Evolutionary conservation across 306 rosid genomes (phyloP).

Genomic region (Pterocarpus macrocarpus): DNA sequence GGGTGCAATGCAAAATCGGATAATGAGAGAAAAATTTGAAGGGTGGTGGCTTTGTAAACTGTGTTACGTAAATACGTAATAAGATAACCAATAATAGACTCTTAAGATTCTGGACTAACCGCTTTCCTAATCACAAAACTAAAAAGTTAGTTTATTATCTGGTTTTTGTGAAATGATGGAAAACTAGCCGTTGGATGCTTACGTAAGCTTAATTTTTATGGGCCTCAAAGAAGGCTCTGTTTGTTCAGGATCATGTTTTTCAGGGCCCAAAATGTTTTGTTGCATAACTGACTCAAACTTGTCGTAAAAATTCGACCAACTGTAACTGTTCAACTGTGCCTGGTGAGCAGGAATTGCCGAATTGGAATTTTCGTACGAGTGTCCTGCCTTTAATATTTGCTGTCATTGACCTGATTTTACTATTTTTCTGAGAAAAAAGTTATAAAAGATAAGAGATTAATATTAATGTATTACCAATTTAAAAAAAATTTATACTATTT

Average conservation of each 20-base stretch:
- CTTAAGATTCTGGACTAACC: slow-evolving; percentile 33
- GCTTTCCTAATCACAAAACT: slow-evolving; percentile 35
- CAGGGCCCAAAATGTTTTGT: not conserved
- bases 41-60: slow-evolving; percentile 8
- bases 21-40: slow-evolving; percentile 13
- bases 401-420: too few species aligned
- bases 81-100: slow-evolving; percentile 35
- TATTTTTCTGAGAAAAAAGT: too few species aligned
- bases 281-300: not conserved
- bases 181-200: slow-evolving; percentile 31
- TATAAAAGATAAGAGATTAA: too few species aligned
- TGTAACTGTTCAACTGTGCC: not conserved
- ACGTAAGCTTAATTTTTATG: too few species aligned
- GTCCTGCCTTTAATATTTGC: too few species aligned
- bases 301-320: not conserved
- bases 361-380: too few species aligned
- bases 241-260: too few species aligned
- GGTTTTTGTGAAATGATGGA: not conserved
- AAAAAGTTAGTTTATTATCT: slow-evolving; percentile 7
- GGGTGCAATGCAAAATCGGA: slow-evolving; percentile 32
- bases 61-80: not conserved
- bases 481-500: too few species aligned
- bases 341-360: not conserved
- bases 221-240: not conserved
- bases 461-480: too few species aligned